Evolutionary conservation across 306 rosid genomes (phyloP).

Genomic region (Begonia masoniana): DNA sequence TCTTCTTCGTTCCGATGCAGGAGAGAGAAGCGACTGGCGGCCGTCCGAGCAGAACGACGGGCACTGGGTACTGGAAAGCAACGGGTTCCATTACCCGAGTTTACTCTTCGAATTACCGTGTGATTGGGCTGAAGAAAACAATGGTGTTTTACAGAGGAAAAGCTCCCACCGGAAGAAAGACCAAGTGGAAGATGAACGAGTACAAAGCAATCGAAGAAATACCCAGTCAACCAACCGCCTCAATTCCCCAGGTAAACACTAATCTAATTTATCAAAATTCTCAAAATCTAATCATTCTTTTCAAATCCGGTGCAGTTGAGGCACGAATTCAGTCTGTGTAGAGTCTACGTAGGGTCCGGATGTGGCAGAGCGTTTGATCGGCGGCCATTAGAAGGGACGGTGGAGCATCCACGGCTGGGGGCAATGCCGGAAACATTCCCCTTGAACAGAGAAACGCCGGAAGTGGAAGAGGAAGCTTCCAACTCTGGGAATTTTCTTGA

Average conservation of each 20-base stretch:
- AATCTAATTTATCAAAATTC: background rate
- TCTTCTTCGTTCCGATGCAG: conserved; percentile 62
- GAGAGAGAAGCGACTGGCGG: conserved; percentile 77
- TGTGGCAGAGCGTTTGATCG: conserved; percentile 68
- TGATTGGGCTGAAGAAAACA: conserved; percentile 67
- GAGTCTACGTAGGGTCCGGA: conserved; percentile 72
- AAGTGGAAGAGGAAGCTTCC: no score
- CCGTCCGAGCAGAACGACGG: conserved; percentile 67
- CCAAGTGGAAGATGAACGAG: conserved; percentile 90
- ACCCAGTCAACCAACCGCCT: conserved; percentile 8
- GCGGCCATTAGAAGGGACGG: conserved; percentile 27
- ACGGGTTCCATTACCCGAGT: conserved; percentile 79
- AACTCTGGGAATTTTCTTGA: no score
- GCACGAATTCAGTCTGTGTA: conserved; percentile 71
- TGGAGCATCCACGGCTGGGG: no score
- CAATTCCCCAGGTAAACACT: conserved; percentile 2
- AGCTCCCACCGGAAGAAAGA: conserved; percentile 74
- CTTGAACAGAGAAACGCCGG: no score
- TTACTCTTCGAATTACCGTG: conserved; percentile 43
- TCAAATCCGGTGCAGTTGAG: conserved; percentile 34
- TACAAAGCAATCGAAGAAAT: conserved; percentile 47
- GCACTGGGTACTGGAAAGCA: conserved; percentile 80
- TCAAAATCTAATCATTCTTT: background rate
- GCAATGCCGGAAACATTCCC: no score
- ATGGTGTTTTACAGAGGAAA: conserved; percentile 80